Evolutionary conservation across 768 basidiomycete genomes (phyloP).

Genomic region (Tubosaeta sp.): DNA sequence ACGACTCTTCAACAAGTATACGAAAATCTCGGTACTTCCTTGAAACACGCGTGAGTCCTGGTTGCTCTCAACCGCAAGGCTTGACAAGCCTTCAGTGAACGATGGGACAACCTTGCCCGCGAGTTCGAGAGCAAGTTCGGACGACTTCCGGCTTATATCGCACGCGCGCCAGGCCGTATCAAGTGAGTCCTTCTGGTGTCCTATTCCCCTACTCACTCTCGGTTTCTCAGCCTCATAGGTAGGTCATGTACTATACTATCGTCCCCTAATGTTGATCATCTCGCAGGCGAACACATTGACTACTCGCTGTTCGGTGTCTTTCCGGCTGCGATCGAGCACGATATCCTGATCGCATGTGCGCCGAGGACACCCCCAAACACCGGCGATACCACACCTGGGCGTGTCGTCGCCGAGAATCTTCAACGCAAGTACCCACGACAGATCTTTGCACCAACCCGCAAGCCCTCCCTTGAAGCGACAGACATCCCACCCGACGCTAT

Average conservation of each 20-base stretch:
- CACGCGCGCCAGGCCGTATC: constrained; percentile 75
- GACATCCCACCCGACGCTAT: constrained; percentile 33
- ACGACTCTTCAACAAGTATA: constrained; percentile 55
- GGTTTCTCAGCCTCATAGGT: constrained; percentile 41
- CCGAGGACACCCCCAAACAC: constrained; percentile 28
- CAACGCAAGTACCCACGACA: constrained; percentile 55
- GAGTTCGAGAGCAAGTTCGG: constrained; percentile 66
- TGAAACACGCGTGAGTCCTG: constrained; percentile 44
- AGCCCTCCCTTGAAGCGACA: constrained; percentile 25
- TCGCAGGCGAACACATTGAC: constrained; percentile 78
- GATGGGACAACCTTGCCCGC: constrained; percentile 59
- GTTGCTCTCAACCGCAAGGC: too few relatives aligned
- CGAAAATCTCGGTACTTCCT: constrained; percentile 46
- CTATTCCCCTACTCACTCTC: too few relatives aligned
- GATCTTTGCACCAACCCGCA: constrained; percentile 52
- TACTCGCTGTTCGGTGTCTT: constrained; percentile 81
- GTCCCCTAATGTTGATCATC: constrained; percentile 1
- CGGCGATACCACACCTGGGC: constrained; percentile 39
- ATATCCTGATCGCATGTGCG: constrained; percentile 75
- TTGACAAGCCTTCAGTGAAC: constrained; percentile 28
- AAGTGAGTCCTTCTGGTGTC: constrained; percentile 45
- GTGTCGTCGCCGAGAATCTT: constrained; percentile 60
- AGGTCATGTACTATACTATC: neutral
- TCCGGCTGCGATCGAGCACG: constrained; percentile 80
- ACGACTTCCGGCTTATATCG: constrained; percentile 62